Evolutionary conservation across 495 filamentous ascomycete species (phyloP), one percentile per base, ranked within the genome.

Genomic region (Coniosporium apollinis): DNA sequence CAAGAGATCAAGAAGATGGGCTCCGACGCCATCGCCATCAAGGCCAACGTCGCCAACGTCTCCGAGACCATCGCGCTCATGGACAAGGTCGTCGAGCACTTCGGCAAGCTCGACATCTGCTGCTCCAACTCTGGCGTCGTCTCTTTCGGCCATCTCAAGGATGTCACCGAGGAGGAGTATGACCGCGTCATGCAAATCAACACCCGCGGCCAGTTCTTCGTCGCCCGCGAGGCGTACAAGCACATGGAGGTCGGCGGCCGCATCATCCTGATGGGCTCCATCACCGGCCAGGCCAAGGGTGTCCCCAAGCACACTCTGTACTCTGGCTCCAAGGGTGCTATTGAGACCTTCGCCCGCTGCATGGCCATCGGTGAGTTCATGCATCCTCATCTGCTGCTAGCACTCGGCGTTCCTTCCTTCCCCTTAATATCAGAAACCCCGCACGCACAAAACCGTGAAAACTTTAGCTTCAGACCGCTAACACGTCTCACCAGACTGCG

Each of bases 201-300:
- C 55, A 66, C 69, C 6, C 70, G 70, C 26, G 67, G 63, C 20
- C 67, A 70, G 49, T 70, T 68, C 48, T 66, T 72, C 60, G 74
- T 82, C 30, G 75, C 72, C 35, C 70, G 74, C 51, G 66, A 76
- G 56, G 76, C 68, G 5, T 73, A 72, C 53, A 68, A 67, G 56
- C 60, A 77, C 53, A 59, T 73, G 50, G 56, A 58, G 41, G 59
- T 69, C 28, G 70, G 70, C 28, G 74, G 72, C 34, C 64, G 72
- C 45, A 64, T 77, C 49, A 67, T 77, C 43, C 52, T 76, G 6
- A 76, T 67, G 58, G 69, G 67, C 15, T 71, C 66, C 52, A 76
- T 75, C 57, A 74, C 73, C 16, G 71, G 69, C 19, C 62, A 71
- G 58, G 67, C 65, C 42, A 69, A 70, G 54, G 68, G 57, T 28